Base-by-base conservation (phyloP, 257 asterid genomes). In the Pogostemon cablin region DNA sequence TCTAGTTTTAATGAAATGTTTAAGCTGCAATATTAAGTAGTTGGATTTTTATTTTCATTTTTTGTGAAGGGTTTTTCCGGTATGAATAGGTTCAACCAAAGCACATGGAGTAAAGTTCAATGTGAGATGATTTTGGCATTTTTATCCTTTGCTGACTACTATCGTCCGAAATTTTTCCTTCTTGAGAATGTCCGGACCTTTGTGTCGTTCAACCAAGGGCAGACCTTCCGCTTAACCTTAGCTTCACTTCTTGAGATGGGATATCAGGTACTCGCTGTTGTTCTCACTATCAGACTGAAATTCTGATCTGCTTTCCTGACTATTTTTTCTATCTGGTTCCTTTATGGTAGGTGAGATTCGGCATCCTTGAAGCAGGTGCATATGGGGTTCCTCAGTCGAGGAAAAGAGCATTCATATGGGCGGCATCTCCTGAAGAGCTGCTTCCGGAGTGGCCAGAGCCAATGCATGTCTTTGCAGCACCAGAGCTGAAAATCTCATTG, bases 361-460 rank as follows among this genome's bases (percentile, higher is more conserved):
- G 99, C 65, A 86, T 93, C 78, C 96, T 93, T 54, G 99, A 93
- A 85, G 99, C 98, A 63, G 98, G 98, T 79, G 88, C 96, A 6
- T 93, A 73, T 83, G 99, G 99, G 54, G 93, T 93, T 73, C 95
- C 98, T 70, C 99, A 93, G 82, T 86, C 98, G 40, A 84, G 98
- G 82, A 93, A 91, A 83, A 85, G 99, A 74, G 99, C 98, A 67
- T 91, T 91, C 76, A 91, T 93, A 75, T 93, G 99, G 99, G 98
- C 98, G 7, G 96, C 99, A 20, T 82, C 96, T 53, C 98, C 96
- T n/a, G 93, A 91, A 42, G 93, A 89, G 85, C 49, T 80, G 65
- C 98, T 93, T 73, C 96, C 99, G 0, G 97, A 91, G 35, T 93
- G 99, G 99, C 99, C 98, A 0, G 96, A 93, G 83, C 99, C 98